A percentile compares a stretch with the other conserved stretches of the same genome.
Evolutionary conservation across 768 basidiomycete species (phyloP).

Genomic region (Rhizopogon salebrosus): DNA sequence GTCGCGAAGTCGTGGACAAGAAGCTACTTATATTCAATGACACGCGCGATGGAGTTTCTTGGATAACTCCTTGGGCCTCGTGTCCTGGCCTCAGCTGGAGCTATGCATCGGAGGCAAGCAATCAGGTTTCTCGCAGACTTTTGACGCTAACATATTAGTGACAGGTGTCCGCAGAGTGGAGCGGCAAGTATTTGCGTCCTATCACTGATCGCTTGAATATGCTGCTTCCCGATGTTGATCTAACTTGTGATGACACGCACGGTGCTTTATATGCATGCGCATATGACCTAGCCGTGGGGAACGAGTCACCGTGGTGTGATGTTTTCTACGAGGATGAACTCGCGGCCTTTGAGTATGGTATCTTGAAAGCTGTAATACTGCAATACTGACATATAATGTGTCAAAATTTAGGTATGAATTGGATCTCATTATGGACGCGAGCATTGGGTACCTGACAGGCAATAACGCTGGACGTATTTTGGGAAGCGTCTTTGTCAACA

Average conservation of each 20-base stretch:
- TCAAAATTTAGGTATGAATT: conserved; percentile 33
- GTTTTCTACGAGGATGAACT: conserved; percentile 32
- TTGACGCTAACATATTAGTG: background rate
- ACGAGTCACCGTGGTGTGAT: conserved; percentile 35
- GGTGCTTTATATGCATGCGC: conserved; percentile 40
- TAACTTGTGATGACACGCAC: conserved; percentile 30
- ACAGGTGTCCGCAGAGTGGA: conserved; percentile 26
- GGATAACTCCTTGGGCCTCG: no score
- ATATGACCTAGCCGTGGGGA: conserved; percentile 33
- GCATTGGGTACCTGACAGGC: no score
- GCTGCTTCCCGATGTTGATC: conserved; percentile 27
- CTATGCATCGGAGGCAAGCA: no score
- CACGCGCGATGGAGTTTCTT: no score
- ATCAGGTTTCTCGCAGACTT: background rate
- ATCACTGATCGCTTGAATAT: conserved; percentile 31
- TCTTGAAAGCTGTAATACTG: background rate
- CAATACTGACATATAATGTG: background rate
- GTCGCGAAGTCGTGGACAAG: no score
- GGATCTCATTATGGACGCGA: conserved; percentile 32
- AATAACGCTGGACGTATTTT: no score
- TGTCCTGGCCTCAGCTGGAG: no score
- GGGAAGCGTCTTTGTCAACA: no score
- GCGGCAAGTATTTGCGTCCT: conserved; percentile 27
- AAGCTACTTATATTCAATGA: no score
- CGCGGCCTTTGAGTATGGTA: conserved; percentile 30